Percentiles rank a stretch among this genome's conserved stretches.
phyloP scores from a whole-genome alignment of 345 rosid genomes.

The Orychophragmus violaceus region DNA sequence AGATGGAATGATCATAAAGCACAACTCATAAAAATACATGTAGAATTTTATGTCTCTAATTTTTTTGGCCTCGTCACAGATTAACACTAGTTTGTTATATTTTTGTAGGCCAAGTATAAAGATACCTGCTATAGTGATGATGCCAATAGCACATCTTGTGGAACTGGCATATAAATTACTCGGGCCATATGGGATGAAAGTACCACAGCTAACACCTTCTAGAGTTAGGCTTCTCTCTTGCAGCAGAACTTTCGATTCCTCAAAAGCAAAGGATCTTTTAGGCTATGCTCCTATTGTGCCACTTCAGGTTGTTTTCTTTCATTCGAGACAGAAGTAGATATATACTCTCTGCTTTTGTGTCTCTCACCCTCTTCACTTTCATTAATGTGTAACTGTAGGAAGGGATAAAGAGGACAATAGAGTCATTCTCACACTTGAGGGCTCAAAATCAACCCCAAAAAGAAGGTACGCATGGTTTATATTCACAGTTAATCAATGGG shows the following conservation, averaged over 20 bases:
- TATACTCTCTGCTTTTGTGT: background rate
- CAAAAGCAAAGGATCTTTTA: conserved; percentile 74
- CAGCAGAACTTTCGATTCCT: conserved; percentile 66
- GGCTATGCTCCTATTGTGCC: conserved; percentile 71
- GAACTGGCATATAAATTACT: conserved; percentile 59
- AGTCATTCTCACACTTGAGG: conserved; percentile 63
- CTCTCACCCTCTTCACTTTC: background rate
- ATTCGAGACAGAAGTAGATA: background rate
- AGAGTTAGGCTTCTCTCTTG: conserved; percentile 84
- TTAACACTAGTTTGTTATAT: background rate
- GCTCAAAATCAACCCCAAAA: conserved; percentile 49
- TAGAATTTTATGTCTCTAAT: background rate
- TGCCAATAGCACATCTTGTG: conserved; percentile 82
- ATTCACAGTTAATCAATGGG: too few relatives aligned
- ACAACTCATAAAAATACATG: background rate
- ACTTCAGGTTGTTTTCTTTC: conserved; percentile 56
- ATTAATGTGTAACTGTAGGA: conserved; percentile 44
- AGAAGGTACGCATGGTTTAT: conserved; percentile 64
- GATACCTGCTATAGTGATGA: conserved; percentile 63
- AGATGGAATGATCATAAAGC: background rate
- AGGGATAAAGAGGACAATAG: conserved; percentile 67
- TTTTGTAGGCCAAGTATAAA: conserved; percentile 80
- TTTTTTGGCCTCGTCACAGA: background rate
- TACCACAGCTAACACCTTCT: conserved; percentile 86
- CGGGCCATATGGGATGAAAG: conserved; percentile 86